A percentile compares a stretch with the other conserved stretches of the same genome.
phyloP scores from a whole-genome alignment of 129 eudicot genomes.

The Apium graveolens region DNA sequence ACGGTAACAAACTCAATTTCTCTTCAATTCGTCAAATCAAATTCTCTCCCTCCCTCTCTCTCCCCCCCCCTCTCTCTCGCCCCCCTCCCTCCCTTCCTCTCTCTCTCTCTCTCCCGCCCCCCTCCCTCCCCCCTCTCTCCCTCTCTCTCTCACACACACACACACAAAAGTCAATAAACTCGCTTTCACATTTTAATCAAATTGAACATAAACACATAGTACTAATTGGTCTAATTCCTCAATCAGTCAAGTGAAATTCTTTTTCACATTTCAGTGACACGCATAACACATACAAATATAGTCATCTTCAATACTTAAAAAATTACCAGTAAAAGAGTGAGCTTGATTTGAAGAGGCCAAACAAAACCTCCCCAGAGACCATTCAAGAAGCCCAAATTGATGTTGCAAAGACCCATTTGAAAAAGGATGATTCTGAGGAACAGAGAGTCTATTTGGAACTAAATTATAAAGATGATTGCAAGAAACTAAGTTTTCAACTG shows the following conservation, averaged over 20 bases:
- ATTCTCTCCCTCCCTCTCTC: neutral
- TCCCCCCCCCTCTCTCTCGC: no score
- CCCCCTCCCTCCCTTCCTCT: no score
- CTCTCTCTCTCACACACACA: neutral
- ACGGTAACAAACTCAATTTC: neutral
- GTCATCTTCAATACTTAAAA: neutral
- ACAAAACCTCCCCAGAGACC: conserved; percentile 17
- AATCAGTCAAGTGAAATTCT: neutral
- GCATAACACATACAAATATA: neutral
- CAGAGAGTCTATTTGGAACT: conserved; percentile 14
- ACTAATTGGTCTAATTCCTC: neutral
- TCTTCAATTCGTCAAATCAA: neutral
- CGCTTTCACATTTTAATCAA: neutral
- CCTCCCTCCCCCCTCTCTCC: no score
- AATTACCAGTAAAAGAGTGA: conserved; percentile 33
- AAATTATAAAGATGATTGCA: conserved; percentile 11
- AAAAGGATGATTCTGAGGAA: conserved; percentile 19
- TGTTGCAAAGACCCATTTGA: conserved; percentile 17
- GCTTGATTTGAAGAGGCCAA: conserved; percentile 24
- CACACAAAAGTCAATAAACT: neutral
- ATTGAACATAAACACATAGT: neutral
- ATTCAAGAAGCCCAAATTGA: conserved; percentile 10
- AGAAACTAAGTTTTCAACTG: conserved; percentile 20
- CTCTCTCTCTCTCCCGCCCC: neutral
- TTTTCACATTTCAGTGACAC: neutral